Evolutionary conservation across 257 asterid species (phyloP).

Genomic region (Solanum sitiens): DNA sequence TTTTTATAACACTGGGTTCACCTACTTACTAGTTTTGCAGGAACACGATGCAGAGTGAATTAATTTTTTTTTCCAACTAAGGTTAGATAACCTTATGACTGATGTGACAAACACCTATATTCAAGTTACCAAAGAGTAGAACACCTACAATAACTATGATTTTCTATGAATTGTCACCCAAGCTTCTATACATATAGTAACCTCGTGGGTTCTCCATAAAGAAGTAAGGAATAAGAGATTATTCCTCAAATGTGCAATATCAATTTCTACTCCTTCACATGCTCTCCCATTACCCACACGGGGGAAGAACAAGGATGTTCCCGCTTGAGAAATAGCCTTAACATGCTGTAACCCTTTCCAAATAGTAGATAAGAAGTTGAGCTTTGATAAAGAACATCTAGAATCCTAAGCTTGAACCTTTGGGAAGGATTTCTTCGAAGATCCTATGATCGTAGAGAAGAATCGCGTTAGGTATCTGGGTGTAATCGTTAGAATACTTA

Average conservation of each 20-base stretch:
- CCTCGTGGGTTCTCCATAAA: not conserved
- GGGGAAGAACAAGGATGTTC: not conserved
- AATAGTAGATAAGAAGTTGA: not conserved
- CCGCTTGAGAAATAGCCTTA: not conserved
- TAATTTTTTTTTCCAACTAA: not conserved
- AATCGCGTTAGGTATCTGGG: not conserved
- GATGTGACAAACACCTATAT: not conserved
- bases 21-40: not conserved
- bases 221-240: not conserved
- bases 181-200: not conserved
- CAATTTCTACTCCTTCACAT: not conserved
- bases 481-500: too few species aligned
- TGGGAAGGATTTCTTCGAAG: not conserved
- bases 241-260: not conserved
- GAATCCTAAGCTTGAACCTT: not conserved
- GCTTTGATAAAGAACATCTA: not conserved
- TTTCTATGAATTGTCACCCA: not conserved
- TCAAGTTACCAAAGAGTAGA: not conserved
- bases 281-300: not conserved
- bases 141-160: not conserved
- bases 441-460: not conserved
- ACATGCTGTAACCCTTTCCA: not conserved
- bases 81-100: not conserved
- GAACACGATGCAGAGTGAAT: not conserved
- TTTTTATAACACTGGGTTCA: not conserved